These are phyloP conservation scores for Saururus chinensis DNA, from an alignment of 164 flowering plant species.

Conservation along the genomic window DNA sequence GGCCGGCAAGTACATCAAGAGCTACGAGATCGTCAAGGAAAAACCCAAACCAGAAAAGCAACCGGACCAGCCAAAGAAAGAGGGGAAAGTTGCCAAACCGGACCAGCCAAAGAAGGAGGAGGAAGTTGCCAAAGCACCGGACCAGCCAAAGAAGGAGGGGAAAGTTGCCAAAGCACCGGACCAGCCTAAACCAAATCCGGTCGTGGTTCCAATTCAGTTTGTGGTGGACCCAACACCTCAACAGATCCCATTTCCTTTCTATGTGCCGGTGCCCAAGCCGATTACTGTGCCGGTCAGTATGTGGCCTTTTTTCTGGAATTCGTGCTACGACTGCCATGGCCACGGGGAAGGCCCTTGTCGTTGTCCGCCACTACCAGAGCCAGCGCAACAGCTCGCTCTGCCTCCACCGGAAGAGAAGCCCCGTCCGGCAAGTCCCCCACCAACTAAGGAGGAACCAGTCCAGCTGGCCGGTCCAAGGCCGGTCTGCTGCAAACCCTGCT, in stretches of 20 bases:
- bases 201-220: background rate
- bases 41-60: background rate
- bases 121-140: too few species aligned
- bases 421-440: too few species aligned
- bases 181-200: too few species aligned
- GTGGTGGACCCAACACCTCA: too few species aligned
- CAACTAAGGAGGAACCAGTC: too few species aligned
- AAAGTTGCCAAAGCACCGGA: too few species aligned
- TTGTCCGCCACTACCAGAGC: background rate
- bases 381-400: too few species aligned
- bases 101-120: background rate
- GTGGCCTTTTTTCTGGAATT: background rate
- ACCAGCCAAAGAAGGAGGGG: too few species aligned
- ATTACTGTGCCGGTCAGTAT: background rate
- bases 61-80: background rate
- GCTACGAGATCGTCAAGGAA: background rate
- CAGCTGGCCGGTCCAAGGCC: background rate
- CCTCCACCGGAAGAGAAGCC: too few species aligned
- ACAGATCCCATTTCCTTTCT: too few species aligned
- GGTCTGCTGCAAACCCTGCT: background rate
- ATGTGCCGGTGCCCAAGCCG: background rate
- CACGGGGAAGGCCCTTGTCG: background rate
- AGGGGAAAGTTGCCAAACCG: background rate
- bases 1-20: conserved; percentile 6
- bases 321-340: background rate